Base-by-base conservation (phyloP, 805 yeast species). In the Candida montana region DNA sequence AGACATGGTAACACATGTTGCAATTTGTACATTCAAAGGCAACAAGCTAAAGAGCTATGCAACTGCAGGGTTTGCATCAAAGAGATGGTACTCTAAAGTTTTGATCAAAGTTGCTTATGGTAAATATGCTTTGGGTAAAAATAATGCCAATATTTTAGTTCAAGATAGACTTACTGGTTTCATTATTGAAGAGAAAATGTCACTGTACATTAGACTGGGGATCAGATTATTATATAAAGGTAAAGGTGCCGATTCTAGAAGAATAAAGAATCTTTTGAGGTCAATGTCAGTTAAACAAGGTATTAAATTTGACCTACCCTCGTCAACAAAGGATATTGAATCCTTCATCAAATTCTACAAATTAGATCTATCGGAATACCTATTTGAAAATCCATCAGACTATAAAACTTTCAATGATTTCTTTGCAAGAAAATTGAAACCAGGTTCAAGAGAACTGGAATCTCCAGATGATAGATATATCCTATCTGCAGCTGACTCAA, bases 121-220 rank as follows among this genome's bases (percentile, higher is more conserved):
- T 0, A 83, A 83, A 53, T 83, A 89, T 58, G 79, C 80, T 37
- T 63, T 91, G 29, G 97, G 97, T 2, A 80, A 82, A 19, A 87
- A 91, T 57, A 88, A 95, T 36, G 99, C 97, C 9, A 91, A 91
- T 56, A 91, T 93, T 24, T 67, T 93, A 37, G 97, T 91, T 2
- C 98, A 93, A 60, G 97, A 93, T 59, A 71, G 99, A 46, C 69
- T 74, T 15, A 82, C 96, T 0, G 99, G 99, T 0, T 74, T 86
- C 35, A 78, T 91, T n/a, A 62, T 84, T 55, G 98, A 91, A 58
- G 99, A 91, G 54, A 88, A 88, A 54, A 91, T 93, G 85, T 81
- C 90, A 44, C 77, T 85, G 2, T 86, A 86, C 53, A 93, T 93
- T 10, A 70, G 96, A 37, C 58, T 93, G 29, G 99, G 98, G 0